A percentile compares a stretch with the other conserved stretches of the same genome.
Conservation (phyloP, 371 early-diverging fungal species). For the Zopfochytrium polystomum region DNA sequence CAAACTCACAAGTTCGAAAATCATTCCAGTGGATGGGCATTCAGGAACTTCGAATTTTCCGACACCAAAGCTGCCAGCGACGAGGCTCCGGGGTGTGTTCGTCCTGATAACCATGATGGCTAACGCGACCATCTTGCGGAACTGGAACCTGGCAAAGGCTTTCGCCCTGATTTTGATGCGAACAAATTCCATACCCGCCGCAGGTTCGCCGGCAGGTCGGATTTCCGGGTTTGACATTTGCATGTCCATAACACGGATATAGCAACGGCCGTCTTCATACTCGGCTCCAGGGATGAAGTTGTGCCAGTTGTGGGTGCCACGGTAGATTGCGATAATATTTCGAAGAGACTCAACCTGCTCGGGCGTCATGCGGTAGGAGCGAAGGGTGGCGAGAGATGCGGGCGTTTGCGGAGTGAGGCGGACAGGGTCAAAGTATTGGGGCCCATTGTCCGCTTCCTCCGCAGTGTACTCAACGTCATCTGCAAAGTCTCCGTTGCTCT, state of each 20-base stretch:
- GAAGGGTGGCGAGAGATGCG: conserved; percentile 18
- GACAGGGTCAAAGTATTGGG: conserved; percentile 41
- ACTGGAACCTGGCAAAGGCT: conserved; percentile 45
- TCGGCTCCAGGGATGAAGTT: conserved; percentile 46
- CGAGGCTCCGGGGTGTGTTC: conserved; percentile 44
- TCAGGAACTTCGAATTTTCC: conserved; percentile 46
- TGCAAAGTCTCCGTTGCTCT: neutral
- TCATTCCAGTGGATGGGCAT: conserved; percentile 33
- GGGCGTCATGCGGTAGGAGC: conserved; percentile 36
- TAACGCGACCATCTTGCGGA: conserved; percentile 46
- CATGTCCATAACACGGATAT: conserved; percentile 45
- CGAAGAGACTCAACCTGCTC: conserved; percentile 35
- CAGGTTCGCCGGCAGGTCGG: neutral
- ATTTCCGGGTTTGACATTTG: conserved; percentile 13
- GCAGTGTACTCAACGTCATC: neutral
- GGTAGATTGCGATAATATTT: conserved; percentile 37
- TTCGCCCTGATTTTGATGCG: conserved; percentile 42
- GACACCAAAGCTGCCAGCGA: conserved; percentile 46
- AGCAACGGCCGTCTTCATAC: conserved; percentile 42
- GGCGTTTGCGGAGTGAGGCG: conserved; percentile 30
- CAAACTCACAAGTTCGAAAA: conserved; percentile 34
- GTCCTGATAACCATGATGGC: conserved; percentile 43
- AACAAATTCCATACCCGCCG: conserved; percentile 46
- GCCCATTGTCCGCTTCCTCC: conserved; percentile 3
- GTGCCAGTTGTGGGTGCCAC: conserved; percentile 52